phyloP scores from a whole-genome alignment of 1,284 basidiomycete species.

The Austroboletus sp. region DNA sequence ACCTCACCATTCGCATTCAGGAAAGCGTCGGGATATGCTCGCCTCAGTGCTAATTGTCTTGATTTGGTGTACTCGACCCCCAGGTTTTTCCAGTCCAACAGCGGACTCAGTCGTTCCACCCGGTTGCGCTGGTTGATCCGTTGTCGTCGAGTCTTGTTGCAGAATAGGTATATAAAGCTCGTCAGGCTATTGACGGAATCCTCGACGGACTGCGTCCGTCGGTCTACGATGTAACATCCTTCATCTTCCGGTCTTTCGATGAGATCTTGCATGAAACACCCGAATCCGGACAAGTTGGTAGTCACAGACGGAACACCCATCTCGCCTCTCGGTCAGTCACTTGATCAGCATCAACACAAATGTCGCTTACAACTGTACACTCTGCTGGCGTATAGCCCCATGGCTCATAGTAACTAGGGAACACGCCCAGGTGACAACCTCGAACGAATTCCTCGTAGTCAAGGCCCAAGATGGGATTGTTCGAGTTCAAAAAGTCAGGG shows the following conservation, averaged over 20 bases:
- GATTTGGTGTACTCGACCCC: constrained; percentile 97
- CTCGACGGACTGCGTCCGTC: constrained; percentile 83
- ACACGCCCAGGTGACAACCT: constrained; percentile 95
- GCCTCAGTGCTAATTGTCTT: constrained; percentile 82
- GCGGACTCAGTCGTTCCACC: constrained; percentile 85
- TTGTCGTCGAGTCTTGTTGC: constrained; percentile 86
- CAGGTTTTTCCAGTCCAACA: constrained; percentile 97
- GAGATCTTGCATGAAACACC: constrained; percentile 98
- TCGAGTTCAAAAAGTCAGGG: constrained; percentile 95
- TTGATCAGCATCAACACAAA: constrained; percentile 3
- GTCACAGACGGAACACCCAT: constrained; percentile 98
- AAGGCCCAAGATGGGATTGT: constrained; percentile 92
- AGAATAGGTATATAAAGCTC: constrained; percentile 74
- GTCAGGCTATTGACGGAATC: constrained; percentile 79
- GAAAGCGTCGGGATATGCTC: constrained; percentile 95
- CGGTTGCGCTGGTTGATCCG: constrained; percentile 98
- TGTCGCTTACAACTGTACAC: constrained; percentile 65
- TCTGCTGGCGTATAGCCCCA: constrained; percentile 88
- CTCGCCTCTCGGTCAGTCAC: constrained; percentile 32
- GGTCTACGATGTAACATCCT: constrained; percentile 93
- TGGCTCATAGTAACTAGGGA: constrained; percentile 93
- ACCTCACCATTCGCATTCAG: constrained; percentile 49
- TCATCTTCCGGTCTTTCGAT: constrained; percentile 85
- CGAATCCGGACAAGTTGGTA: constrained; percentile 95
- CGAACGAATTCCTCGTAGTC: constrained; percentile 99